Conservation (phyloP, 2,329 filamentous ascomycete species). For the Chaetomiaceae sp. region DNA sequence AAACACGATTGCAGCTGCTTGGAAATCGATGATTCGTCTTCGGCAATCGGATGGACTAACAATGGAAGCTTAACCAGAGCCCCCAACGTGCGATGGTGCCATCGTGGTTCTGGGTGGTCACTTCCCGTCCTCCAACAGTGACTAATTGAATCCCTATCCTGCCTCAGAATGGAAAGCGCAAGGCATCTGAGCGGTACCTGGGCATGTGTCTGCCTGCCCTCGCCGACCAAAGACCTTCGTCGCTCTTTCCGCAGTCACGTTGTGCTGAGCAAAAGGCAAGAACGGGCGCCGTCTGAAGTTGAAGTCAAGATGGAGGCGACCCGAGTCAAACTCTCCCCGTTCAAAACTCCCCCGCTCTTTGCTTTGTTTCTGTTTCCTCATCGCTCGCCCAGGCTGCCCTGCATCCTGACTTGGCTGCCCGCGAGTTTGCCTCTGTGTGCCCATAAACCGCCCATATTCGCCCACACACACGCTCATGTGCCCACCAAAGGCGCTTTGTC, state of each 20-base stretch:
- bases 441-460: too few relatives aligned
- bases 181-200: too few relatives aligned
- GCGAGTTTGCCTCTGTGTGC: background rate
- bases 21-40: background rate
- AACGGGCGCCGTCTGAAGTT: too few relatives aligned
- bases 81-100: background rate
- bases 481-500: slow-evolving; percentile 11
- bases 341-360: background rate
- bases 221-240: too few relatives aligned
- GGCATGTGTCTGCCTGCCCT: too few relatives aligned
- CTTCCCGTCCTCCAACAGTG: background rate
- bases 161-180: background rate
- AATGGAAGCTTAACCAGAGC: slow-evolving; percentile 9
- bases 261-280: background rate
- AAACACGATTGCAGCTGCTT: slow-evolving; percentile 5
- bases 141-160: background rate
- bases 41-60: slow-evolving; percentile 12
- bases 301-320: too few relatives aligned
- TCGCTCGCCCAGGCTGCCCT: background rate
- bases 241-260: background rate
- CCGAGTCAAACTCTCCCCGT: background rate
- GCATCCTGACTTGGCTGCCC: background rate
- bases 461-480: too few relatives aligned
- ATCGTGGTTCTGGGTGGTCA: background rate
- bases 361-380: background rate